Conservation (phyloP, 352 stramenopile species). For the Phytophthora brassicae region DNA sequence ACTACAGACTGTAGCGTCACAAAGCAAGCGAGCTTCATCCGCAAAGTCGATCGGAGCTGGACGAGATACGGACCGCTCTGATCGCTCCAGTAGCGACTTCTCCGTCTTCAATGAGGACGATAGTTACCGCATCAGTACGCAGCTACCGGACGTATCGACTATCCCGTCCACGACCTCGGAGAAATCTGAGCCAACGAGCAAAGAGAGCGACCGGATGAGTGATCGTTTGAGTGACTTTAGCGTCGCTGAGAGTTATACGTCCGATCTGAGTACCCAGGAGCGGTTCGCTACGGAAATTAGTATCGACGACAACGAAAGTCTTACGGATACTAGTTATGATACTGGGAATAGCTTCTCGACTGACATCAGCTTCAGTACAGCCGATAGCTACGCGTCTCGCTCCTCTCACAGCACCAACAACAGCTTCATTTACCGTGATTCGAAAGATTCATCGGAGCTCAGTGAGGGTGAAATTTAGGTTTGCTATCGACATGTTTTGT, state of each 20-base stretch:
- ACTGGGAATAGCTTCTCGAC: constrained; percentile 2
- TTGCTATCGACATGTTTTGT: too few species aligned
- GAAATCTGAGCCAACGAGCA: constrained; percentile 17
- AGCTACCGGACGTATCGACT: constrained; percentile 26
- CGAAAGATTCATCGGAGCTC: constrained; percentile 38
- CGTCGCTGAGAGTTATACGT: constrained; percentile 25
- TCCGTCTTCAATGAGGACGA: constrained; percentile 37
- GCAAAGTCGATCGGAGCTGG: constrained; percentile 23
- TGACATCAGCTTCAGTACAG: constrained; percentile 11
- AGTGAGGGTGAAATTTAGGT: constrained; percentile 49
- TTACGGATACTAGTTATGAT: too few species aligned
- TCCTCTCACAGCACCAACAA: constrained; percentile 26
- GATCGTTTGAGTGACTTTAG: constrained; percentile 32
- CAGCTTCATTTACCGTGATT: constrained; percentile 17
- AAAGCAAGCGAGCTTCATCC: constrained; percentile 19
- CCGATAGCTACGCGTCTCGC: constrained; percentile 10
- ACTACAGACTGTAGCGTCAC: constrained; percentile 11
- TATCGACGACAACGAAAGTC: constrained; percentile 3
- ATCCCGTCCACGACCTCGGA: constrained; percentile 17
- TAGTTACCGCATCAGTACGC: constrained; percentile 29
- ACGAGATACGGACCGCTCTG: constrained; percentile 31
- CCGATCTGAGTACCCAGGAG: constrained; percentile 2
- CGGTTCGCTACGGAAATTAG: constrained; percentile 17
- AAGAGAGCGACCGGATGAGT: constrained; percentile 16
- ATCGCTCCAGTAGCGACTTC: constrained; percentile 40